Base-by-base conservation (phyloP, 257 asterid genomes). In the Solanum rostratum region DNA sequence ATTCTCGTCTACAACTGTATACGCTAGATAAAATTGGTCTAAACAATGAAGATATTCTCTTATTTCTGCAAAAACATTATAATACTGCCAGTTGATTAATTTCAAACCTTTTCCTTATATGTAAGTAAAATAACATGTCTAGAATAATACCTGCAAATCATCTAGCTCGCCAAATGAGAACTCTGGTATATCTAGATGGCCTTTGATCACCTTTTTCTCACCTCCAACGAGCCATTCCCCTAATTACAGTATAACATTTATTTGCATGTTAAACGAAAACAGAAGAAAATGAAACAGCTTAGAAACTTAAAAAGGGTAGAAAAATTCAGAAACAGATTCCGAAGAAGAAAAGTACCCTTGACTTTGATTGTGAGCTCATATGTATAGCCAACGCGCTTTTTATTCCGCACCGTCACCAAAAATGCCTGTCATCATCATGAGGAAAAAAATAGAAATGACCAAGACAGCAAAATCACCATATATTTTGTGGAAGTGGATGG, bases 141-240 rank as follows among this genome's bases (percentile, higher is more conserved):
- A 76, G 81, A 43, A 46, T 46, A 63, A 16, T 91, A 97, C 99
- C 99, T 94, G 92, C 89, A 97, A 90, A 84, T 94, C 98, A 74
- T 95, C 99, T 83, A 97, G 90, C 89, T 97, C 99, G 50, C 99
- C 99, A 60, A 92, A 91, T 73, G 99, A 89, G 91, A 97, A 97
- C 84, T 97, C 99, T 1, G 84, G 88, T 24, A 96, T 86, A 50
- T 96, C 99, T 82, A 96, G 84, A 84, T 92, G 84, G 87, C 97
- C 97, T 87, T 92, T 95, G 86, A 95, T 79, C 84, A 85, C 89
- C 92, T 86, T 93, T 65, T 89, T 94, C 90, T 95, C 97, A 15
- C 88, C 93, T 73, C 95, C 98, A 60, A 96, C 85, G 27, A 83
- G 85, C 98, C 98, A 95, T 86, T 95, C 98, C 49, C 99, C 99